Conservation (phyloP, 176 grass and related monocot genomes). For the Hsuehochloa calcarea region DNA sequence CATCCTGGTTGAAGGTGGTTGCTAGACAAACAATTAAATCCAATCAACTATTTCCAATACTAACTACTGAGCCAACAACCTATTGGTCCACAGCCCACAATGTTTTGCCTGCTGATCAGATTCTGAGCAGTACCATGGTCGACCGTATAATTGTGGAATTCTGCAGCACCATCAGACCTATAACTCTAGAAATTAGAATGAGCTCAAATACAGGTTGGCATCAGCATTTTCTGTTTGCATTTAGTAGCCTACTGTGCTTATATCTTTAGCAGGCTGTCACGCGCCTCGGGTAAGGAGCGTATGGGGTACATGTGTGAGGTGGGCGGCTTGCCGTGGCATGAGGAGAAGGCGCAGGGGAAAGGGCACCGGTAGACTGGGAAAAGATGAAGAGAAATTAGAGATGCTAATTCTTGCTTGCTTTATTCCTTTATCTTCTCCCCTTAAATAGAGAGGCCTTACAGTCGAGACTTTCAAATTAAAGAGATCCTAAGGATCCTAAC, state of each 20-base stretch:
- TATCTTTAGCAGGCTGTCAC: background rate
- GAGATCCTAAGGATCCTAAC: too few species aligned
- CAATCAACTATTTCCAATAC: constrained; percentile 26
- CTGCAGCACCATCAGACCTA: background rate
- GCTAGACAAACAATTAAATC: constrained; percentile 32
- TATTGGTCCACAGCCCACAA: constrained; percentile 2
- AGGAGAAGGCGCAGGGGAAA: too few species aligned
- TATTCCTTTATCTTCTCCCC: too few species aligned
- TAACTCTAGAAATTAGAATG: background rate
- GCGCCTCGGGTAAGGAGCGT: too few species aligned
- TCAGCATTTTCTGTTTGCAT: constrained; percentile 20
- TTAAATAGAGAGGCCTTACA: too few species aligned
- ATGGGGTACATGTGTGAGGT: too few species aligned
- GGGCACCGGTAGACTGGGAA: too few species aligned
- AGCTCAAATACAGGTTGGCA: background rate
- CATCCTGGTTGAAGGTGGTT: background rate
- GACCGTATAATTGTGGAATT: background rate
- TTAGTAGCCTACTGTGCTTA: background rate
- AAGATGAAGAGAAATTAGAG: too few species aligned
- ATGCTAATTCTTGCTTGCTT: too few species aligned
- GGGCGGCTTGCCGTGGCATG: too few species aligned
- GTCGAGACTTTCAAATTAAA: too few species aligned
- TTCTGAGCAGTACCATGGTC: background rate
- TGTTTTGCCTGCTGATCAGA: constrained; percentile 14
- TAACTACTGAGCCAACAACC: constrained; percentile 26